phyloP scores from a whole-genome alignment of 768 basidiomycete species.

The Ramaria sp. region DNA sequence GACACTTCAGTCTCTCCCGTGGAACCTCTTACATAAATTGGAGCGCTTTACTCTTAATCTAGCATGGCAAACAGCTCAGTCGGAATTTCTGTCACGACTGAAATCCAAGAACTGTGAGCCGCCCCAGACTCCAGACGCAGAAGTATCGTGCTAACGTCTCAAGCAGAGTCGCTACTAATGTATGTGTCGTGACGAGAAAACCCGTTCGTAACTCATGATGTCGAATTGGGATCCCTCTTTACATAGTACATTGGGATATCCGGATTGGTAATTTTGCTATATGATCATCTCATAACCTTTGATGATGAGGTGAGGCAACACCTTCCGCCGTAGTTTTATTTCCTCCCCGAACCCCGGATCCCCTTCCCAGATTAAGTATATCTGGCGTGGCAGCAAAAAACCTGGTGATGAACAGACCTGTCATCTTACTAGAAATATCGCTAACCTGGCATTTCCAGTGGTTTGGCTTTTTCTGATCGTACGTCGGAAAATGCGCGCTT shows the following conservation, averaged over 20 bases:
- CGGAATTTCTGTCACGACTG: neutral
- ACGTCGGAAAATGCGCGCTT: neutral
- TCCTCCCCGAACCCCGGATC: neutral
- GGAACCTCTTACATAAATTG: too few species aligned
- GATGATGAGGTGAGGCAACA: slow-evolving; percentile 1
- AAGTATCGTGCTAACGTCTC: neutral
- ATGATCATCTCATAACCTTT: slow-evolving; percentile 5
- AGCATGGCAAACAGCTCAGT: neutral
- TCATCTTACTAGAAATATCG: neutral
- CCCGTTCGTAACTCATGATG: neutral
- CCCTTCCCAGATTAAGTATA: neutral
- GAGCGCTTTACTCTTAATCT: too few species aligned
- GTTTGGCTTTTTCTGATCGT: neutral
- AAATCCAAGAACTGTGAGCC: neutral
- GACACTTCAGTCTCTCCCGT: too few species aligned
- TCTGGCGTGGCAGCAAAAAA: neutral
- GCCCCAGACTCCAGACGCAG: neutral
- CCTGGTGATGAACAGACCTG: neutral
- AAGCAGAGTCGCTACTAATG: neutral
- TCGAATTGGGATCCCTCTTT: neutral
- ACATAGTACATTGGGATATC: slow-evolving; percentile 2
- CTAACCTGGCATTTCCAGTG: neutral
- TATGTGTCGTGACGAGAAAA: neutral
- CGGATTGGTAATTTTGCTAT: neutral
- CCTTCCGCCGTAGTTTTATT: neutral